Conservation (phyloP, 2,329 filamentous ascomycete species). For the Fusarium caatingaense region DNA sequence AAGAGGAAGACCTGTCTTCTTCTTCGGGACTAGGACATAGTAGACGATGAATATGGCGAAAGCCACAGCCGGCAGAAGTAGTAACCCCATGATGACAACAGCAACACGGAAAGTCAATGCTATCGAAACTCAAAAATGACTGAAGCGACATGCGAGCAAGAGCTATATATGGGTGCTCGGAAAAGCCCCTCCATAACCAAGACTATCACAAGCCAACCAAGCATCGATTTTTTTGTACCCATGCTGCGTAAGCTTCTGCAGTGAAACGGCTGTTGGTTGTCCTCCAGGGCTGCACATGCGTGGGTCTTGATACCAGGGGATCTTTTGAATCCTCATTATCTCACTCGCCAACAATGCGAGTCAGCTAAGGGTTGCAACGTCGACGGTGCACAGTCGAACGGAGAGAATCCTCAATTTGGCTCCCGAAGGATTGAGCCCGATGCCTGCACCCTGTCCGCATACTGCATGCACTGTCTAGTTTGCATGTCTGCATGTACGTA, state of each 20-base stretch:
- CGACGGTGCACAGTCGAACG: conserved; percentile 10
- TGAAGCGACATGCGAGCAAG: not conserved
- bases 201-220: not conserved
- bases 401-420: conserved; percentile 12
- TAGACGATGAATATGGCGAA: conserved; percentile 23
- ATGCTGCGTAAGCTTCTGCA: conserved; percentile 15
- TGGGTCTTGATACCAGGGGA: conserved; percentile 7
- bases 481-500: not conserved
- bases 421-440: not conserved
- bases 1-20: conserved; percentile 11
- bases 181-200: not conserved
- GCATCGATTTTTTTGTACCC: not conserved
- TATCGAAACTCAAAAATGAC: not conserved
- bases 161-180: conserved; percentile 10
- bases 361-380: conserved; percentile 16
- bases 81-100: conserved; percentile 15
- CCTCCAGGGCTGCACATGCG: not conserved
- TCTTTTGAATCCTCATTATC: not conserved
- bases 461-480: conserved; percentile 3
- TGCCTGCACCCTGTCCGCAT: conserved; percentile 3
- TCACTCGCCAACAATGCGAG: conserved; percentile 16
- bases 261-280: conserved; percentile 19
- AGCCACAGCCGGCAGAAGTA: conserved; percentile 23
- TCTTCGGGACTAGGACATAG: conserved; percentile 14
- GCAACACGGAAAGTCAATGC: not conserved